Evolutionary conservation across 2,329 filamentous ascomycete genomes (phyloP).

Genomic region (Biscogniauxia sp.): DNA sequence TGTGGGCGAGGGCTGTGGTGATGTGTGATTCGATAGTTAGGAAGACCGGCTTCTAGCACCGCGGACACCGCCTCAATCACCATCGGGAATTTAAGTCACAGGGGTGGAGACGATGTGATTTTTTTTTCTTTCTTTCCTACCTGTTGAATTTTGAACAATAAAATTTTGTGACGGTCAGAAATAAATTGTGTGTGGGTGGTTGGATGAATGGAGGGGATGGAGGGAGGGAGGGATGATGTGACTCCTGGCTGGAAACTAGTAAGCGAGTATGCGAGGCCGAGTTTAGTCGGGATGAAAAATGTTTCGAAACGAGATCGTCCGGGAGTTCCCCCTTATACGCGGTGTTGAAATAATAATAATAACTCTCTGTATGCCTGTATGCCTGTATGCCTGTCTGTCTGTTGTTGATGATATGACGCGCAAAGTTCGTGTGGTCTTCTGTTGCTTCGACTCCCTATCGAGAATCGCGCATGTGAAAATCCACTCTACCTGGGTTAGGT

Average conservation of each 20-base stretch:
- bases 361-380: too few species aligned
- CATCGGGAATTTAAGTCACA: not conserved
- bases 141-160: too few species aligned
- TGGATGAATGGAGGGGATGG: too few species aligned
- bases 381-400: not conserved
- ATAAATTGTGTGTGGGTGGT: too few species aligned
- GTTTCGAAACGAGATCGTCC: slow-evolving; percentile 5
- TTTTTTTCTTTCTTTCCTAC: not conserved
- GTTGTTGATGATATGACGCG: not conserved
- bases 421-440: not conserved
- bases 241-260: not conserved
- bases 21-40: not conserved
- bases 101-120: not conserved
- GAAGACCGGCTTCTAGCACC: not conserved
- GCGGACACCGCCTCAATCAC: not conserved
- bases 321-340: not conserved
- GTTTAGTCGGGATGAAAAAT: not conserved
- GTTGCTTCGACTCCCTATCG: not conserved
- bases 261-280: not conserved
- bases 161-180: not conserved
- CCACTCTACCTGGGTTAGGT: too few species aligned
- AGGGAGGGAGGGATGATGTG: not conserved
- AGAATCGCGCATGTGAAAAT: not conserved
- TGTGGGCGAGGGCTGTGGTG: not conserved
- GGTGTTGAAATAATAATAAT: too few species aligned